These are phyloP conservation scores for Aspergillus sp. DNA, from an alignment of 2,329 filamentous ascomycete species.

Conservation along the genomic window DNA sequence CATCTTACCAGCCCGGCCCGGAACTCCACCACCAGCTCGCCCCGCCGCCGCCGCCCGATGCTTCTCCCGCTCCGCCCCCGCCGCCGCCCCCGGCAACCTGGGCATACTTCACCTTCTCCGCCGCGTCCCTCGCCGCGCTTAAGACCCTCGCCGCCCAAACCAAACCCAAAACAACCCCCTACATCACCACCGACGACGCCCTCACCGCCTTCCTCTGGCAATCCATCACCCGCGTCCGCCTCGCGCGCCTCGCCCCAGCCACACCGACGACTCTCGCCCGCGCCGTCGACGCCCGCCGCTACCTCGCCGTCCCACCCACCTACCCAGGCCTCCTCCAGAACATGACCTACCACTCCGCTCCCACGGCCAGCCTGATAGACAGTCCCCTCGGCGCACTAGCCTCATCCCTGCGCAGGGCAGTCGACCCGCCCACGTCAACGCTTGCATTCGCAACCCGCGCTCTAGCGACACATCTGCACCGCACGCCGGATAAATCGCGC, in stretches of 20 bases:
- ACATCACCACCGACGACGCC: constrained; percentile 56
- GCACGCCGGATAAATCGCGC: constrained; percentile 32
- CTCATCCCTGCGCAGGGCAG: constrained; percentile 37
- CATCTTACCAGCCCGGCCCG: background rate
- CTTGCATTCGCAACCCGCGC: constrained; percentile 38
- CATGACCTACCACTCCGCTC: constrained; percentile 42
- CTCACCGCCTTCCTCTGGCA: constrained; percentile 55
- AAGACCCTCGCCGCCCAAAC: constrained; percentile 43
- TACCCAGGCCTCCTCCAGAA: constrained; percentile 53
- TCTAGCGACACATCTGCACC: constrained; percentile 42
- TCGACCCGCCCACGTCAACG: constrained; percentile 34
- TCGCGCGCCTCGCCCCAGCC: constrained; percentile 29
- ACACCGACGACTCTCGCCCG: constrained; percentile 41
- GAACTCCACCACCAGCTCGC: background rate
- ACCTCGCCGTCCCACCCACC: constrained; percentile 39
- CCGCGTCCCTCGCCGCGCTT: constrained; percentile 36
- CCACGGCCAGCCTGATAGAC: constrained; percentile 28
- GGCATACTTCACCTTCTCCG: constrained; percentile 47
- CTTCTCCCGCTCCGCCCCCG: constrained; percentile 22
- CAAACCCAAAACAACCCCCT: constrained; percentile 19
- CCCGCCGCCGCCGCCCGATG: no score
- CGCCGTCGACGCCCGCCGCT: constrained; percentile 49
- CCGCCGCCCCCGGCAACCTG: constrained; percentile 38
- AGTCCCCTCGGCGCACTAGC: constrained; percentile 38
- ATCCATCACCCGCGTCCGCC: constrained; percentile 42